phyloP scores from a whole-genome alignment of 208 protist genomes.

The Porcisia hertigi region DNA sequence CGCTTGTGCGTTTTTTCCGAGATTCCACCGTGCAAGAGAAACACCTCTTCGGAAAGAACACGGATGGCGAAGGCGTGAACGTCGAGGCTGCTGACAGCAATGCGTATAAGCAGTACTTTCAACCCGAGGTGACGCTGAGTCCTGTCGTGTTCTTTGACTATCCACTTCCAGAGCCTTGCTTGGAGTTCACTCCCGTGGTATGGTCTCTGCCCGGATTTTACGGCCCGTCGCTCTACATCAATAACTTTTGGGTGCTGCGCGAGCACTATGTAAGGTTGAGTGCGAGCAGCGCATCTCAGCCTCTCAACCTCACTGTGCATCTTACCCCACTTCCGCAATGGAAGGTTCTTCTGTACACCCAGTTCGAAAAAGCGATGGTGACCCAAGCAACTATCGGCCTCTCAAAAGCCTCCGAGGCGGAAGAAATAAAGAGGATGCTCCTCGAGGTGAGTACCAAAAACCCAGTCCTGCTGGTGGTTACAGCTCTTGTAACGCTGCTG shows the following conservation, averaged over 20 bases:
- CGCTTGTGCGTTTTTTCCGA: slow-evolving; percentile 29
- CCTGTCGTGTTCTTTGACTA: slow-evolving; percentile 72
- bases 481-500: slow-evolving; percentile 94
- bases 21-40: slow-evolving; percentile 31
- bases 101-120: slow-evolving; percentile 42
- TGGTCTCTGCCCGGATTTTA: slow-evolving; percentile 50
- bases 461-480: slow-evolving; percentile 93
- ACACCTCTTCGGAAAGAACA: slow-evolving; percentile 24
- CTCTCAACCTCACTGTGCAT: slow-evolving; percentile 56
- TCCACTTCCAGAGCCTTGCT: slow-evolving; percentile 48
- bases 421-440: slow-evolving; percentile 94
- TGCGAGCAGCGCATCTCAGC: slow-evolving; percentile 51
- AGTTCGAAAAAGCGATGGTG: slow-evolving; percentile 82
- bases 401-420: slow-evolving; percentile 42
- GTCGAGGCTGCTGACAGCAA: neutral
- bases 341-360: slow-evolving; percentile 77
- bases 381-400: slow-evolving; percentile 75
- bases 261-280: slow-evolving; percentile 85
- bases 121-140: slow-evolving; percentile 66
- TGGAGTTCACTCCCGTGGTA: slow-evolving; percentile 43
- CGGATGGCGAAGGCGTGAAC: neutral
- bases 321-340: slow-evolving; percentile 52
- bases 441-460: slow-evolving; percentile 91
- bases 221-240: slow-evolving; percentile 90
- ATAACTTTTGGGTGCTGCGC: slow-evolving; percentile 95